Conservation (phyloP, 345 rosid species). For the Turritis glabra region DNA sequence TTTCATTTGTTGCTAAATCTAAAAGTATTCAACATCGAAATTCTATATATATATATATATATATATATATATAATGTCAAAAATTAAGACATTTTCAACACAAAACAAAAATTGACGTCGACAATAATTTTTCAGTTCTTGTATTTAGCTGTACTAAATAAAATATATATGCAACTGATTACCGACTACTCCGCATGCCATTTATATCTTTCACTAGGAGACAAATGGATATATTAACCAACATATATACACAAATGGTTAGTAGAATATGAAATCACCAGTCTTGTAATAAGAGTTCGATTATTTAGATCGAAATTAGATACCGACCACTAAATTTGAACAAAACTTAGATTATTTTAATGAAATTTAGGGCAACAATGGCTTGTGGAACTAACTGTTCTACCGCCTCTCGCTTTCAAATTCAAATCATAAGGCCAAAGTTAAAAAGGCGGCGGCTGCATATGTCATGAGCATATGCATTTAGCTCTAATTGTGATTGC, state of each 20-base stretch:
- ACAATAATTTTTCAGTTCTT: background rate
- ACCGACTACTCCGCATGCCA: constrained; percentile 33
- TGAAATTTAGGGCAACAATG: constrained; percentile 16
- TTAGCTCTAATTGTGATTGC: constrained; percentile 16
- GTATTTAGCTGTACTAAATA: background rate
- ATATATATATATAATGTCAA: no score
- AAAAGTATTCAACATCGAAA: background rate
- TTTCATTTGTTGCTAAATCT: background rate
- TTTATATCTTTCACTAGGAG: constrained; percentile 18
- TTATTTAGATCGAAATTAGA: constrained; percentile 32
- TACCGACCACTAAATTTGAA: constrained; percentile 32
- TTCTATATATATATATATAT: no score
- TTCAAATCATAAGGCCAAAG: constrained; percentile 39
- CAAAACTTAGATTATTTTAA: constrained; percentile 14
- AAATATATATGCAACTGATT: constrained; percentile 22
- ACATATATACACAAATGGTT: constrained; percentile 30
- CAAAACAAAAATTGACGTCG: background rate
- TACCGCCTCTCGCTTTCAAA: constrained; percentile 33
- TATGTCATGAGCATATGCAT: constrained; percentile 32
- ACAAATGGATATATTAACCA: constrained; percentile 14
- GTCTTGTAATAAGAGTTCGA: constrained; percentile 15
- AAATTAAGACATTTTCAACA: background rate
- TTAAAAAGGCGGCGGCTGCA: constrained; percentile 39
- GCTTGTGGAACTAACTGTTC: constrained; percentile 22
- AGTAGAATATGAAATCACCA: constrained; percentile 36